Conservation (phyloP, 2,329 filamentous ascomycete species). For the Torrubiella hemipterigena region DNA sequence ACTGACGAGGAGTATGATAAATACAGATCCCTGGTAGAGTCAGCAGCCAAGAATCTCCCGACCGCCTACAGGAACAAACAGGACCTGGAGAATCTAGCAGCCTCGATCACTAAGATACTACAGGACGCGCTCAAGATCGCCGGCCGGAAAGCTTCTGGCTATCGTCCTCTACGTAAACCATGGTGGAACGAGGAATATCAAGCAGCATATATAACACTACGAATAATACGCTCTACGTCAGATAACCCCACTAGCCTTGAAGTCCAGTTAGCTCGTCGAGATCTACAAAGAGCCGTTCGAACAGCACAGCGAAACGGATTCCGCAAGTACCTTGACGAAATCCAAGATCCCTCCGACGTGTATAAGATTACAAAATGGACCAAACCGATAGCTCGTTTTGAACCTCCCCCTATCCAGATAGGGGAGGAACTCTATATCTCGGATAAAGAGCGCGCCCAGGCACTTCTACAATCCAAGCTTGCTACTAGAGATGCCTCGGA, state of each 20-base stretch:
- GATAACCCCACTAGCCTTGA: constrained; percentile 1
- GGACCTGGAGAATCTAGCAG: neutral
- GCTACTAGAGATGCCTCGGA: constrained; percentile 6
- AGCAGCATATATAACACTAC: neutral
- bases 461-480: constrained; percentile 8
- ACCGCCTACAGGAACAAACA: neutral
- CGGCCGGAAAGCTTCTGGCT: neutral
- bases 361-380: constrained; percentile 3
- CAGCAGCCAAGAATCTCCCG: neutral
- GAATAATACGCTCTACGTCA: neutral
- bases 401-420: neutral
- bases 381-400: neutral
- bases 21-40: neutral
- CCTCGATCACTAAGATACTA: constrained; percentile 1
- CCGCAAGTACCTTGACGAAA: neutral
- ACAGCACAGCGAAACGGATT: constrained; percentile 1
- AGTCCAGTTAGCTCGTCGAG: neutral
- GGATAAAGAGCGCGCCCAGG: constrained; percentile 9
- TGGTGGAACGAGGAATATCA: constrained; percentile 4
- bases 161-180: neutral
- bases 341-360: neutral
- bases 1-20: constrained; percentile 1
- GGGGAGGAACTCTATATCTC: constrained; percentile 1
- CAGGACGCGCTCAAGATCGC: neutral
- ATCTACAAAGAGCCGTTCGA: constrained; percentile 1